phyloP scores from a whole-genome alignment of 441 rosid genomes.

The Jatropha podagrica region DNA sequence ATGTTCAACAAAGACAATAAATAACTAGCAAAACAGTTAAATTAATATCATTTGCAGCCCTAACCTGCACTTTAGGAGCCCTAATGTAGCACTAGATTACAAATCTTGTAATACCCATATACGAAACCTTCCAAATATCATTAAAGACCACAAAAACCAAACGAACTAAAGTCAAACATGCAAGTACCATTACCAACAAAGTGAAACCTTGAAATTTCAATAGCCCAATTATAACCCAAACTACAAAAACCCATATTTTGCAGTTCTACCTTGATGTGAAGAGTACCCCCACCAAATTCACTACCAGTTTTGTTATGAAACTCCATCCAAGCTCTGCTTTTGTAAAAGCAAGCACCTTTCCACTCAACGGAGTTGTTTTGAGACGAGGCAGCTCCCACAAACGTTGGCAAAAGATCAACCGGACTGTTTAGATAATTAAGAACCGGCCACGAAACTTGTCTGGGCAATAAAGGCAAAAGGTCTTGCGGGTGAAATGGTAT shows the following conservation, averaged over 20 bases:
- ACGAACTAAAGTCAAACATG: not conserved
- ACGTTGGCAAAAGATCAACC: conserved; percentile 74
- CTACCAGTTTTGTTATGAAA: conserved; percentile 71
- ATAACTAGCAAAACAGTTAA: not conserved
- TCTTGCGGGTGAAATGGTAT: conserved; percentile 78
- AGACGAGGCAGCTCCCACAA: conserved; percentile 78
- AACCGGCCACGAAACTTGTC: conserved; percentile 76
- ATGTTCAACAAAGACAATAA: conserved; percentile 3
- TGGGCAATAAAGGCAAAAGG: conserved; percentile 67
- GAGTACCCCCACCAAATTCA: conserved; percentile 91
- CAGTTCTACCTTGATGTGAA: conserved; percentile 69
- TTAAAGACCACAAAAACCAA: not conserved
- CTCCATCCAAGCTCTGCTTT: conserved; percentile 86
- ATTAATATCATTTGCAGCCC: not conserved
- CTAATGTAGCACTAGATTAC: conserved; percentile 5
- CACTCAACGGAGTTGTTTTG: conserved; percentile 45
- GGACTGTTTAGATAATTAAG: conserved; percentile 58
- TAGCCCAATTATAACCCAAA: not conserved
- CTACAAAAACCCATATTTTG: not conserved
- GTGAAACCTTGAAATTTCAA: not conserved
- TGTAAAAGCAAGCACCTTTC: conserved; percentile 91
- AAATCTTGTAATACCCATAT: conserved; percentile 10
- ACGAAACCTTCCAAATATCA: conserved; percentile 7
- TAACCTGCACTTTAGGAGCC: not conserved
- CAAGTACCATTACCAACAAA: not conserved